Conservation (phyloP, 768 basidiomycete genomes). For the Rhodotorula taiwanensis region DNA sequence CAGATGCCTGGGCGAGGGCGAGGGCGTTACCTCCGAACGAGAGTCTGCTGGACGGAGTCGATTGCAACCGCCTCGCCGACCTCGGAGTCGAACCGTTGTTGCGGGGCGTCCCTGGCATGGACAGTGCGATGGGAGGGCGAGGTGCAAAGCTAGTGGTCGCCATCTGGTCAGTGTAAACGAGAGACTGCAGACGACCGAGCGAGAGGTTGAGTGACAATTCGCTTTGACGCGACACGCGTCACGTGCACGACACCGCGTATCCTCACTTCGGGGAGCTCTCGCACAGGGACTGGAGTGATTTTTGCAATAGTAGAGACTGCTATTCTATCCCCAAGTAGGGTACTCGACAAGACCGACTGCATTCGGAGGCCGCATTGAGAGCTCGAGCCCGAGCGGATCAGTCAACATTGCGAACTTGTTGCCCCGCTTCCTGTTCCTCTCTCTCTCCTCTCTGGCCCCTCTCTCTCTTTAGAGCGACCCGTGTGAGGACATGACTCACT, state of each 20-base stretch:
- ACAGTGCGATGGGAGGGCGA: not conserved
- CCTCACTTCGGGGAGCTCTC: no score
- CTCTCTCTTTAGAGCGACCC: conserved; percentile 1
- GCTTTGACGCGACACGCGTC: no score
- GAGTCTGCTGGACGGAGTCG: not conserved
- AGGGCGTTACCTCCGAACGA: not conserved
- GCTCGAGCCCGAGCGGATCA: no score
- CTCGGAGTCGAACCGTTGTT: not conserved
- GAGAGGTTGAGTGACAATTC: not conserved
- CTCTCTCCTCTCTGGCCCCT: not conserved
- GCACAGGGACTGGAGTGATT: no score
- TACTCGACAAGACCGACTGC: not conserved
- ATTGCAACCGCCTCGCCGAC: conserved; percentile 6
- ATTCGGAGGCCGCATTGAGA: not conserved
- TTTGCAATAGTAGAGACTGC: no score
- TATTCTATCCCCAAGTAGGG: no score
- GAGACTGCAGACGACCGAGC: not conserved
- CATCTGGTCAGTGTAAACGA: not conserved
- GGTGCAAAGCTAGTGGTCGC: not conserved
- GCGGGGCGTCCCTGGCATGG: not conserved
- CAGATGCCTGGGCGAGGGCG: not conserved
- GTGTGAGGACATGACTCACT: no score
- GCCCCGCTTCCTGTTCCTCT: no score
- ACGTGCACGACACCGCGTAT: no score
- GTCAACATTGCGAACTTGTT: no score